Percentiles rank a stretch among this genome's conserved stretches.
Evolutionary conservation across 1,139 yeast genomes (phyloP).

Genomic region (Candida sp.): DNA sequence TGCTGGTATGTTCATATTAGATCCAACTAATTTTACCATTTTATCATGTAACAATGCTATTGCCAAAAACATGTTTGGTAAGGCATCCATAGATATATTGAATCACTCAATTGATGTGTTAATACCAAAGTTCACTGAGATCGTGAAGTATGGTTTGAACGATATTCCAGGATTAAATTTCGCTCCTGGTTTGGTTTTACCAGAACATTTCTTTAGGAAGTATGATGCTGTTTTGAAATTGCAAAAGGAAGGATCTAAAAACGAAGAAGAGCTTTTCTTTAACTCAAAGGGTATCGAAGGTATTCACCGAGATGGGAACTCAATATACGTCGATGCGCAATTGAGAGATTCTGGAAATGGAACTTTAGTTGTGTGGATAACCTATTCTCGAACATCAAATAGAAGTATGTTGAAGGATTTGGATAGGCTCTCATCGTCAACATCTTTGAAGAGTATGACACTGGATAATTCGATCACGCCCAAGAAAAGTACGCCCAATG

Average conservation of each 20-base stretch:
- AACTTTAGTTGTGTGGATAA: constrained; percentile 77
- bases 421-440: constrained; percentile 21
- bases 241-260: constrained; percentile 8
- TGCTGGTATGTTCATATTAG: constrained; percentile 81
- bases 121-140: constrained; percentile 61
- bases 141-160: constrained; percentile 49
- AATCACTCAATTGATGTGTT: constrained; percentile 52
- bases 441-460: constrained; percentile 10
- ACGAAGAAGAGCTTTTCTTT: constrained; percentile 47
- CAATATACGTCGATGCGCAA: constrained; percentile 71
- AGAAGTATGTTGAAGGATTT: constrained; percentile 20
- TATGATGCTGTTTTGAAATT: constrained; percentile 29
- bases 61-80: constrained; percentile 76
- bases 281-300: constrained; percentile 67
- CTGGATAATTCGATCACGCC: neutral
- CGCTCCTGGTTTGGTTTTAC: constrained; percentile 62
- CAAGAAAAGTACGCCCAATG: neutral
- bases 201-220: constrained; percentile 86
- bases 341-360: constrained; percentile 64
- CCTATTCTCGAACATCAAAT: constrained; percentile 58
- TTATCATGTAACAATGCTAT: constrained; percentile 77
- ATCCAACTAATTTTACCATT: constrained; percentile 43
- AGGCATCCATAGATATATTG: constrained; percentile 42
- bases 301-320: constrained; percentile 65
- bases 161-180: constrained; percentile 33